These are phyloP conservation scores for Pilatotrama ljubarskyi DNA, from an alignment of 768 basidiomycete genomes.

Conservation along the genomic window DNA sequence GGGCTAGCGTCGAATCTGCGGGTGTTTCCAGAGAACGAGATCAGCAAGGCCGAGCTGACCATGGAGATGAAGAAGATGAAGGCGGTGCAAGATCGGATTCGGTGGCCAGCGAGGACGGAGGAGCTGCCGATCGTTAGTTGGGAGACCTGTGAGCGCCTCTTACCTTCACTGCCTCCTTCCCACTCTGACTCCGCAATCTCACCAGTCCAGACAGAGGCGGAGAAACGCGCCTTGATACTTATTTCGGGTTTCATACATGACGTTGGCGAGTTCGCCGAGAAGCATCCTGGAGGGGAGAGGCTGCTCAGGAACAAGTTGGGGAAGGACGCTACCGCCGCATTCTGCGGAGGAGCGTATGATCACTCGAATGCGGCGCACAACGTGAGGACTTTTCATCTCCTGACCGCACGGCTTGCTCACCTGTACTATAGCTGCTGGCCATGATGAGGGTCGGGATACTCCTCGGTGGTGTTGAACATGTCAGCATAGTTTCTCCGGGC, in stretches of 20 bases:
- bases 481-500: conserved; percentile 47
- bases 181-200: not conserved
- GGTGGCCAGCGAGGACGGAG: conserved; percentile 59
- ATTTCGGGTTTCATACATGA: conserved; percentile 90
- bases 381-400: conserved; percentile 34
- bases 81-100: conserved; percentile 56
- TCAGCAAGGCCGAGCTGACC: conserved; percentile 75
- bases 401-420: not conserved
- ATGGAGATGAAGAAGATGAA: conserved; percentile 83
- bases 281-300: conserved; percentile 76
- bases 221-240: conserved; percentile 64
- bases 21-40: conserved; percentile 86
- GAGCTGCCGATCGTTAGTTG: conserved; percentile 77
- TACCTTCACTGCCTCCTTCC: too few species aligned
- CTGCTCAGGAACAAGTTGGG: conserved; percentile 63
- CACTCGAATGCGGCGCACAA: conserved; percentile 86
- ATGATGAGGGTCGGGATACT: conserved; percentile 78
- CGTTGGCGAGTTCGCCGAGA: conserved; percentile 65
- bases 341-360: conserved; percentile 82
- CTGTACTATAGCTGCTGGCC: conserved; percentile 50
- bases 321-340: conserved; percentile 82
- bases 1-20: conserved; percentile 82
- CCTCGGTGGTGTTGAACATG: conserved; percentile 61
- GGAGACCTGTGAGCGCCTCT: conserved; percentile 65
- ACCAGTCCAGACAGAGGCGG: conserved; percentile 66